A percentile compares a stretch with the other conserved stretches of the same genome.
These are phyloP conservation scores for Malania oleifera DNA, from an alignment of 164 flowering plant genomes.

Conservation along the genomic window DNA sequence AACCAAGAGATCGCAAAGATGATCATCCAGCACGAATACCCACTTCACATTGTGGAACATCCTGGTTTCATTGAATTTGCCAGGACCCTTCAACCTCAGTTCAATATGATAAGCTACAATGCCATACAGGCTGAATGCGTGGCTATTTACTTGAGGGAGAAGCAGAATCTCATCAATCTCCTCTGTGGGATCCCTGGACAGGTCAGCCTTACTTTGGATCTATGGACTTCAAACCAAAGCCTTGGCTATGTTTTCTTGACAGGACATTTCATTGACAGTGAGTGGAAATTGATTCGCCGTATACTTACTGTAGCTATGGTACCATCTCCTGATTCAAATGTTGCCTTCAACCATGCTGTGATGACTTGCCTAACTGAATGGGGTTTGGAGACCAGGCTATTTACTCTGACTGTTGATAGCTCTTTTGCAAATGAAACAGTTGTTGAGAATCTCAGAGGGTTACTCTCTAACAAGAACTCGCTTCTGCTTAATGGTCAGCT, in stretches of 20 bases:
- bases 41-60: slow-evolving; percentile 64
- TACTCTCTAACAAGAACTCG: slow-evolving; percentile 47
- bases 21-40: slow-evolving; percentile 75
- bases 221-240: slow-evolving; percentile 56
- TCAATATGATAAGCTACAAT: slow-evolving; percentile 39
- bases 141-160: slow-evolving; percentile 43
- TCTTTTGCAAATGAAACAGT: slow-evolving; percentile 36
- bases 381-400: slow-evolving; percentile 50
- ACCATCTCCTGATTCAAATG: slow-evolving; percentile 49
- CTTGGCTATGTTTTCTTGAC: slow-evolving; percentile 55
- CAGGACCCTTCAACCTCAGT: slow-evolving; percentile 57
- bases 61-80: slow-evolving; percentile 57
- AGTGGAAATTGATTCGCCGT: slow-evolving; percentile 60
- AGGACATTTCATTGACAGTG: slow-evolving; percentile 69
- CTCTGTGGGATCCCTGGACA: slow-evolving; percentile 47
- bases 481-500: slow-evolving; percentile 53
- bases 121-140: slow-evolving; percentile 56
- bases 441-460: slow-evolving; percentile 45
- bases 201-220: slow-evolving; percentile 53
- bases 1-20: slow-evolving; percentile 58
- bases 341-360: slow-evolving; percentile 54
- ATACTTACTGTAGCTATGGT: slow-evolving; percentile 58
- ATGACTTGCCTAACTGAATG: slow-evolving; percentile 61
- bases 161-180: slow-evolving; percentile 41
- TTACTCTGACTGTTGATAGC: slow-evolving; percentile 52